These are phyloP conservation scores for Colletotrichum sp. DNA, from an alignment of 2,329 filamentous ascomycete species.

Conservation along the genomic window DNA sequence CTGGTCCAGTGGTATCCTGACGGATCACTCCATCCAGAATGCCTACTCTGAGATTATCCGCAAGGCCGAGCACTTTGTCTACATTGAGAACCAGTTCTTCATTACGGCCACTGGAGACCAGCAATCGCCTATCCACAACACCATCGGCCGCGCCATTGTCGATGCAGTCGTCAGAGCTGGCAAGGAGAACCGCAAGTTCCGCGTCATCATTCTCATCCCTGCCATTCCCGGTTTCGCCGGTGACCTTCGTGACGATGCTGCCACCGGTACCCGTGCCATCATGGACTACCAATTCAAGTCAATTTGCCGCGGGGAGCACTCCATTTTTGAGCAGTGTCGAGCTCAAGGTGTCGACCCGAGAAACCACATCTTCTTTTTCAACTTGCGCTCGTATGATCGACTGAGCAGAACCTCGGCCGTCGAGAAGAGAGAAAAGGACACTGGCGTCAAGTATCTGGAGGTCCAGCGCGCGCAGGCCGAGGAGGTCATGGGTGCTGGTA, in stretches of 20 bases:
- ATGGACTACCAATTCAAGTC: constrained; percentile 99
- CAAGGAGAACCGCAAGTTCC: constrained; percentile 86
- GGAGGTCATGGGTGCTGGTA: constrained; percentile 80
- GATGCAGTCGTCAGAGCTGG: constrained; percentile 84
- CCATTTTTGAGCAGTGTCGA: constrained; percentile 81
- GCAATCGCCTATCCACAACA: constrained; percentile 85
- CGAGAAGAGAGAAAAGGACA: constrained; percentile 76
- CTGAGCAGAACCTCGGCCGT: constrained; percentile 82
- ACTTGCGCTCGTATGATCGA: constrained; percentile 89
- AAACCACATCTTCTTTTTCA: constrained; percentile 91
- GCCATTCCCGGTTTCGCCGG: constrained; percentile 94
- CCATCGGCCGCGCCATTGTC: constrained; percentile 86
- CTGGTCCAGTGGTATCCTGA: constrained; percentile 91
- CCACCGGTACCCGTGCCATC: constrained; percentile 86
- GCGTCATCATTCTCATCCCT: constrained; percentile 88
- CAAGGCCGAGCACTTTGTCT: constrained; percentile 89
- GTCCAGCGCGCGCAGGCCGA: constrained; percentile 88
- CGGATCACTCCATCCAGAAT: constrained; percentile 85
- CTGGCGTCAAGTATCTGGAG: constrained; percentile 84
- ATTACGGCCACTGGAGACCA: constrained; percentile 93
- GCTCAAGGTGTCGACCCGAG: constrained; percentile 77
- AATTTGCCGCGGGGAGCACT: constrained; percentile 88
- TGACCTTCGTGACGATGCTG: constrained; percentile 83
- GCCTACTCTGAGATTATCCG: constrained; percentile 85
- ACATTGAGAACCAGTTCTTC: constrained; percentile 99